A percentile compares a stretch with the other conserved stretches of the same genome.
phyloP scores from a whole-genome alignment of 2,329 filamentous ascomycete genomes.

The Pezizomycotina sp. region DNA sequence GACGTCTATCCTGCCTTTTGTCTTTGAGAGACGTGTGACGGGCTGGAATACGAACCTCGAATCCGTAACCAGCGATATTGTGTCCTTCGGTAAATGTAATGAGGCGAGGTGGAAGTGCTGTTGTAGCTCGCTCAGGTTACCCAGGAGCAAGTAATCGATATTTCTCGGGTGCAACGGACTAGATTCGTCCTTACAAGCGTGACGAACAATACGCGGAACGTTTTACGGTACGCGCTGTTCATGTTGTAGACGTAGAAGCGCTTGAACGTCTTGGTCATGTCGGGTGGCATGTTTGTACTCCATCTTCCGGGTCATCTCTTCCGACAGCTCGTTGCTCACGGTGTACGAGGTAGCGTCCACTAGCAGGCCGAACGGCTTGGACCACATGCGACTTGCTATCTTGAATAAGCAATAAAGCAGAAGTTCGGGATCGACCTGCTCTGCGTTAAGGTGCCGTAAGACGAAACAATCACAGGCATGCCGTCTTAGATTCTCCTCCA shows the following conservation, averaged over 20 bases:
- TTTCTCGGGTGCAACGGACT: conserved; percentile 48
- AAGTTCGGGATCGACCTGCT: conserved; percentile 48
- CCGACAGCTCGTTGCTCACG: conserved; percentile 48
- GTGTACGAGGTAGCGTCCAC: conserved; percentile 56
- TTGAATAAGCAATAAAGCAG: conserved; percentile 23
- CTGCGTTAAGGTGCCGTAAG: conserved; percentile 48
- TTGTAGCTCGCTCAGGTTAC: conserved; percentile 49
- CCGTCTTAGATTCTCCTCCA: conserved; percentile 56
- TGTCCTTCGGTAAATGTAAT: conserved; percentile 51
- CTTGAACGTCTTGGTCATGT: conserved; percentile 42
- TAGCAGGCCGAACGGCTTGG: conserved; percentile 49
- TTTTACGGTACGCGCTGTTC: conserved; percentile 54
- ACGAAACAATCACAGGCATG: conserved; percentile 53
- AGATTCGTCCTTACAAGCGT: conserved; percentile 43
- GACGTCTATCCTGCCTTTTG: conserved; percentile 54
- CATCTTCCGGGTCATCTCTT: conserved; percentile 47
- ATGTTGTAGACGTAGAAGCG: conserved; percentile 56
- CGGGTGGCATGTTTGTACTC: conserved; percentile 45
- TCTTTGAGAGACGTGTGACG: conserved; percentile 48
- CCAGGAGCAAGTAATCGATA: conserved; percentile 48
- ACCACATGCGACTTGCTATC: conserved; percentile 55
- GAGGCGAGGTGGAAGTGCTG: conserved; percentile 50
- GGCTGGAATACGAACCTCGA: conserved; percentile 49
- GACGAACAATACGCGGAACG: conserved; percentile 47
- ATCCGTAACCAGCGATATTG: conserved; percentile 50